A percentile compares a stretch with the other conserved stretches of the same genome.
These are phyloP conservation scores for Daldinia grandis DNA, from an alignment of 495 filamentous ascomycete species.

Conservation along the genomic window DNA sequence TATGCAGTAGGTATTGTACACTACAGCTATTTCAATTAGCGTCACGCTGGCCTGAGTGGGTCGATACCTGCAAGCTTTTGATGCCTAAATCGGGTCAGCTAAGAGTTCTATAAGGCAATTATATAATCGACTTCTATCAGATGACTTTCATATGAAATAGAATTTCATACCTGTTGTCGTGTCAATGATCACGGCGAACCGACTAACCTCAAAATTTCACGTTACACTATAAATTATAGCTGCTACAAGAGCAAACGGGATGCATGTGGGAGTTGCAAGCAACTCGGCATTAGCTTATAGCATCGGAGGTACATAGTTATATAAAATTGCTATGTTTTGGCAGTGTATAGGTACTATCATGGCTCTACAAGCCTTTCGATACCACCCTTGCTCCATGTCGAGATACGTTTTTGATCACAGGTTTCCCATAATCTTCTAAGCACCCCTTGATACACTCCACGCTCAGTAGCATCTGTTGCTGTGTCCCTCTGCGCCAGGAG, in stretches of 20 bases:
- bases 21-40: conserved; percentile 8
- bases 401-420: conserved; percentile 72
- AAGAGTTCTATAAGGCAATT: neutral
- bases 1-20: neutral
- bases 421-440: conserved; percentile 70
- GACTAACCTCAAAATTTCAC: too few relatives aligned
- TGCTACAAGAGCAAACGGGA: too few relatives aligned
- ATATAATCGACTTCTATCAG: neutral
- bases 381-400: conserved; percentile 70
- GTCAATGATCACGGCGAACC: too few relatives aligned
- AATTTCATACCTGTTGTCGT: too few relatives aligned
- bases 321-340: neutral
- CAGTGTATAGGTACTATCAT: conserved; percentile 1
- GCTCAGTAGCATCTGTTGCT: conserved; percentile 51
- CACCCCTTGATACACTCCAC: conserved; percentile 64
- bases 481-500: conserved; percentile 65
- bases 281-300: neutral
- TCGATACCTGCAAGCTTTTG: neutral
- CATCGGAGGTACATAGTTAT: too few relatives aligned
- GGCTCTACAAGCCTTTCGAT: conserved; percentile 38
- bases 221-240: too few relatives aligned
- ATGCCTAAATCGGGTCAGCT: conserved; percentile 8
- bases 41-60: conserved; percentile 4
- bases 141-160: neutral
- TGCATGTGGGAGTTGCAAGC: neutral